Evolutionary conservation across 495 filamentous ascomycete species (phyloP).

Genomic region (Glarea lozoyensis): DNA sequence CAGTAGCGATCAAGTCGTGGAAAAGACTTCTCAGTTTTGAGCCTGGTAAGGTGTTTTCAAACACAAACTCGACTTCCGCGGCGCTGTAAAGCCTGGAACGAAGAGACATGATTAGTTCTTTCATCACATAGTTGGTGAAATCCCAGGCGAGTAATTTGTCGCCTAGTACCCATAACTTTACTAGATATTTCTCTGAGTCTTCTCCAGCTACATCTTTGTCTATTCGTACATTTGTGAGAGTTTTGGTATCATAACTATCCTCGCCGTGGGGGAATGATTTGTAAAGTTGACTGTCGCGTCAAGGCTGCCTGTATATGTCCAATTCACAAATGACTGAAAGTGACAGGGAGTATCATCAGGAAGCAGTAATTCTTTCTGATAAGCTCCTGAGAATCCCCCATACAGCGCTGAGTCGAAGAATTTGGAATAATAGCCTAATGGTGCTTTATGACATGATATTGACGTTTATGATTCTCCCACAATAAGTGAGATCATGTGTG

Average conservation of each 20-base stretch:
- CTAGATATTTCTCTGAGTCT: no score
- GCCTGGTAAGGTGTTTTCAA: not conserved
- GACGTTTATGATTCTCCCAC: not conserved
- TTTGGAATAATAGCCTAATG: not conserved
- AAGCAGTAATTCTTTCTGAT: not conserved
- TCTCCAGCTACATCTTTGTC: not conserved
- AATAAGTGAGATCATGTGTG: not conserved
- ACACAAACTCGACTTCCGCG: not conserved
- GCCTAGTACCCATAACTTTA: slow-evolving; percentile 1
- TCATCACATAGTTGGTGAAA: slow-evolving; percentile 2
- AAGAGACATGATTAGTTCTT: not conserved
- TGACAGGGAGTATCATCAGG: not conserved
- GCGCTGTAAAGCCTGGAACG: not conserved
- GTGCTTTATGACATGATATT: not conserved
- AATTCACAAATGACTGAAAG: slow-evolving; percentile 1
- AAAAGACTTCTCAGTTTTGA: not conserved
- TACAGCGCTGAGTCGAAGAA: not conserved
- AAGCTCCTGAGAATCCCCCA: not conserved
- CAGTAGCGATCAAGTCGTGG: not conserved
- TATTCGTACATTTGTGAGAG: no score
- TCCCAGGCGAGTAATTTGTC: not conserved
- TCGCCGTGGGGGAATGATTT: no score
- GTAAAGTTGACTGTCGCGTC: not conserved
- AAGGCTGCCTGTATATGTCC: slow-evolving; percentile 3
- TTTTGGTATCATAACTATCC: no score